Base-by-base conservation (phyloP, 202 grass and related monocot species). In the Dendrocalamus latiflorus region DNA sequence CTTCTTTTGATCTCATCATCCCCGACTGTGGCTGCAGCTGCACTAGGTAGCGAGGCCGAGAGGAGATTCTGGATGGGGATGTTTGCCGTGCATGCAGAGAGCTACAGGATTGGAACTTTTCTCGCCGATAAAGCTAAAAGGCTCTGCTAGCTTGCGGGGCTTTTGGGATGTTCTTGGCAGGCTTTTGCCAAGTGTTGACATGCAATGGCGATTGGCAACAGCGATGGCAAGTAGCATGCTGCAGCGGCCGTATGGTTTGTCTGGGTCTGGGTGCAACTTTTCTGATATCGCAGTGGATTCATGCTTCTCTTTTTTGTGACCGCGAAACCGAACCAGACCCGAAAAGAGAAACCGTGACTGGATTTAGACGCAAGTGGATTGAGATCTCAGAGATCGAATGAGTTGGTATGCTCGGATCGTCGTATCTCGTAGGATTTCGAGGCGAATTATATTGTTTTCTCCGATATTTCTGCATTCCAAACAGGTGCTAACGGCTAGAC, bases 91-190 rank as follows among this genome's bases (percentile, higher is more conserved):
- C 47, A 25, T 51, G 75, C 61, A n/a, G n/a, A 20, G 18, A 5
- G 11, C 34, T 48, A 73, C 25, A 71, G 70, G 65, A 41, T 77
- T 72, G 64, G 77, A 71, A 54, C 48, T 34, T 81, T 86, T 72
- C 48, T 65, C 26, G 12, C 21, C 8, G 58, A 44, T 7, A 82
- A 78, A 82, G 69, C 48, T 39, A 69, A 69, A 80, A 55, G n/a
- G 55, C 6, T 49, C 20, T 45, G n/a, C 66, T 33, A 68, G 24
- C 54, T 34, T 70, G 81, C 16, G n/a, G 37, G 82, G 65, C 67
- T 89, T 70, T 70, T 64, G 61, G 68, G 62, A 76, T 70, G 76
- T 69, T 89, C 68, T 55, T 21, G 60, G 17, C 86, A 78, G 74
- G 30, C 53, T 78, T 78, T 57, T 45, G 13, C 26, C 28, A 18